phyloP scores from a whole-genome alignment of 1,139 yeast species.

The Blastobotrys arbuscula region DNA sequence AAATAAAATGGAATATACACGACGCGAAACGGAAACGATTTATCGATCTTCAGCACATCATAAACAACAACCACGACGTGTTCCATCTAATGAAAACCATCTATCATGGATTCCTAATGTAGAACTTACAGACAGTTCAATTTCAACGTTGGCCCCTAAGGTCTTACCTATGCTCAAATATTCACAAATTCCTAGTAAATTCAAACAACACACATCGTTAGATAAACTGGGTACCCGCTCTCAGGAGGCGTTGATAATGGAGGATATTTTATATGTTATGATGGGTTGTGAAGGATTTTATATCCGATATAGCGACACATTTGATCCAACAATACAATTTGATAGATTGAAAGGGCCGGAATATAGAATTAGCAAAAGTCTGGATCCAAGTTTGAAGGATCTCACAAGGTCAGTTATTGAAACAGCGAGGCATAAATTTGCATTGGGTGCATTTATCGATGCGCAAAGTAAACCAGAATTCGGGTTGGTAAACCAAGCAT shows the following conservation, averaged over 20 bases:
- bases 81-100: conserved; percentile 1
- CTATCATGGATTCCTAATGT: conserved; percentile 17
- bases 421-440: conserved; percentile 58
- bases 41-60: not conserved
- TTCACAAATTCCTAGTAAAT: conserved; percentile 17
- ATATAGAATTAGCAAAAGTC: conserved; percentile 60
- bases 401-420: conserved; percentile 58
- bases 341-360: conserved; percentile 62
- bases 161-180: conserved; percentile 25
- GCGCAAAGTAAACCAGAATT: conserved; percentile 48
- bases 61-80: not conserved
- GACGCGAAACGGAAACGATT: conserved; percentile 7
- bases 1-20: conserved; percentile 2
- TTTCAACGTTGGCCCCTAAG: conserved; percentile 25
- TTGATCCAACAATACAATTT: conserved; percentile 40
- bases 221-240: conserved; percentile 12
- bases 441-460: conserved; percentile 51
- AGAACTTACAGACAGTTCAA: conserved; percentile 15
- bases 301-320: conserved; percentile 60
- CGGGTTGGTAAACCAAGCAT: conserved; percentile 71
- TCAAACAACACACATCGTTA: conserved; percentile 12
- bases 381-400: conserved; percentile 71
- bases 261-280: conserved; percentile 64
- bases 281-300: conserved; percentile 78
- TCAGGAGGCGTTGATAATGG: conserved; percentile 68